These are phyloP conservation scores for Termitomyces sp. DNA, from an alignment of 768 basidiomycete genomes.

Conservation along the genomic window DNA sequence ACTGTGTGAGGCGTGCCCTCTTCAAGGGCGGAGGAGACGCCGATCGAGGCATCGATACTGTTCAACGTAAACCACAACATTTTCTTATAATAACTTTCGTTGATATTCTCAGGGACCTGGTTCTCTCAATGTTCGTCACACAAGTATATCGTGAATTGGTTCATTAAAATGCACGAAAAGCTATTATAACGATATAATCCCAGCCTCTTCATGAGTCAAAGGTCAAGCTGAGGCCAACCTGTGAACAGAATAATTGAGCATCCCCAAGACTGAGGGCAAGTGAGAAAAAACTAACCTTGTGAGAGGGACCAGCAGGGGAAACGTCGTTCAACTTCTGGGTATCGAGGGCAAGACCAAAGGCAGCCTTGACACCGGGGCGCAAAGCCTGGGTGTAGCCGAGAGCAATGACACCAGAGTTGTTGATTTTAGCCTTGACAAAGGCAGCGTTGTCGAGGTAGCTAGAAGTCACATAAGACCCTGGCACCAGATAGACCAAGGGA, in stretches of 20 bases:
- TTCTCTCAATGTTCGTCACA: not conserved
- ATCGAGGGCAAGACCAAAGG: slow-evolving; percentile 94
- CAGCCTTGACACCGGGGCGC: slow-evolving; percentile 88
- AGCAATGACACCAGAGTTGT: slow-evolving; percentile 89
- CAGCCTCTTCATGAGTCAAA: slow-evolving; percentile 64
- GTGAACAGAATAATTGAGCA: not conserved
- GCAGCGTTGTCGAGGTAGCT: slow-evolving; percentile 86
- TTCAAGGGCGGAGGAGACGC: slow-evolving; percentile 30
- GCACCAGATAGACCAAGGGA: not conserved
- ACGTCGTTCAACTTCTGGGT: slow-evolving; percentile 86
- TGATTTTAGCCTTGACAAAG: slow-evolving; percentile 98
- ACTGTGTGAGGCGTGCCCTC: slow-evolving; percentile 28
- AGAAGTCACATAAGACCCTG: not conserved
- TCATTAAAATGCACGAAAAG: slow-evolving; percentile 24
- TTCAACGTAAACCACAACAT: not conserved
- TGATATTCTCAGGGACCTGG: not conserved
- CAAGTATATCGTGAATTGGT: not conserved
- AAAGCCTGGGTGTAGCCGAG: slow-evolving; percentile 93
- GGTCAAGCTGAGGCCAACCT: slow-evolving; percentile 72
- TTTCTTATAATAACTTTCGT: not conserved
- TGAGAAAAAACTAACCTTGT: slow-evolving; percentile 54
- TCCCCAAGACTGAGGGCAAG: not conserved
- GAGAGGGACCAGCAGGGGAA: slow-evolving; percentile 60
- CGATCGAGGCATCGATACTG: slow-evolving; percentile 22
- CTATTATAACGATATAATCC: slow-evolving; percentile 32